Base-by-base conservation (phyloP, 1,284 basidiomycete genomes). In the Rhodotorula sp. region DNA sequence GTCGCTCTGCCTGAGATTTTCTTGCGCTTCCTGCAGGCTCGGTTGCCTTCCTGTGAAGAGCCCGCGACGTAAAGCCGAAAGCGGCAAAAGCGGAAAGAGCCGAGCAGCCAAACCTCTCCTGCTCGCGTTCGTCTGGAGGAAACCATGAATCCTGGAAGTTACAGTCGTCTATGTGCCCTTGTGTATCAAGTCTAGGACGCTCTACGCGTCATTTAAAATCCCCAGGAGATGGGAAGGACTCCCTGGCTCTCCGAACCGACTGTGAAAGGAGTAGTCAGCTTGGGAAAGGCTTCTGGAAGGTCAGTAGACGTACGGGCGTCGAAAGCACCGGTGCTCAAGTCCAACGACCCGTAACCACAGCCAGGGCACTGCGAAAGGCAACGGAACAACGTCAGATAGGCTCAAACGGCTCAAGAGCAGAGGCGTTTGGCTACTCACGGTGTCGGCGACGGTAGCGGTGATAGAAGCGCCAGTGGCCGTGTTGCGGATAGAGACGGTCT, bases 381-480 rank as follows among this genome's bases (percentile, higher is more conserved):
- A 22, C n/a, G n/a, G 15, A 37, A 28, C 24, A 46, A 22, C 16
- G 20, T 3, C 16, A 30, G 63, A 65, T 57, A 37, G 65, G 56
- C 37, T 20, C 50, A 24, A 40, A 30, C 9, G 28, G 15, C 16
- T 57, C 26, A 11, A 13, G 34, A 34, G 13, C 22, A 34, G 48
- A 26, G 44, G 30, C 34, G 48, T 30, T 2, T 34, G 34, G 34
- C 34, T 34, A 26, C 48, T n/a, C 34, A 64, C n/a, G 54, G 68
- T 70, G 62, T 75, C 73, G 34, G 57, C 60, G 7, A 75, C 69
- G 18, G 2, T 84, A 67, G 87, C 91, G 4, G 80, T 83, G 70
- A 90, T 85, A 26, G 79, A 80, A 79, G 86, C 83, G 72, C 84
- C 83, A 80, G 86, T 88, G 81, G 68, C 88, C 20, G 62, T 65